Evolutionary conservation across 2,329 filamentous ascomycete species (phyloP).

Genomic region (Aureobasidium sp.): DNA sequence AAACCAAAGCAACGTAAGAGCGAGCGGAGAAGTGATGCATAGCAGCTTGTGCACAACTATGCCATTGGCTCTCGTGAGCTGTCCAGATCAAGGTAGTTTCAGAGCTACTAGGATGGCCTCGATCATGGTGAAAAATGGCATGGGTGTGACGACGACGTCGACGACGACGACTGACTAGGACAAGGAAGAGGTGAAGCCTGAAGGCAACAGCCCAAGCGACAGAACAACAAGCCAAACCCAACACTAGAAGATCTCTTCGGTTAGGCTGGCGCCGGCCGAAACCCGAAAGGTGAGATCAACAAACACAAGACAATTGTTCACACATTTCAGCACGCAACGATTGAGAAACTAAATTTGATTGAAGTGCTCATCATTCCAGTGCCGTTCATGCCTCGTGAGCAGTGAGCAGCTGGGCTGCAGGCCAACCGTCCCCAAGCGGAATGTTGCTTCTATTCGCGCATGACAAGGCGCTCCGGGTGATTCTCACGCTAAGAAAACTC

Average conservation of each 20-base stretch:
- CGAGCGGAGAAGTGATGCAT: constrained; percentile 12
- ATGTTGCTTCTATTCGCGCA: constrained; percentile 14
- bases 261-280: constrained; percentile 1
- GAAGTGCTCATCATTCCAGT: constrained; percentile 15
- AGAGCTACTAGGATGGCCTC: background rate
- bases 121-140: constrained; percentile 2
- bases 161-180: background rate
- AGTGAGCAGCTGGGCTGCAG: constrained; percentile 3
- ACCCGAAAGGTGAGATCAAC: constrained; percentile 10
- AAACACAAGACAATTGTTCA: constrained; percentile 15
- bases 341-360: constrained; percentile 13
- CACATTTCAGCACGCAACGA: background rate
- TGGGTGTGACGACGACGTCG: background rate
- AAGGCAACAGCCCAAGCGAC: constrained; percentile 4
- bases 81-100: background rate
- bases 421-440: constrained; percentile 14
- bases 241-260: constrained; percentile 7
- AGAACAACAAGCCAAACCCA: background rate
- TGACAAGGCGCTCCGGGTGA: constrained; percentile 14
- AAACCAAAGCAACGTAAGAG: constrained; percentile 15
- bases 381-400: constrained; percentile 14
- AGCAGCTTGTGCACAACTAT: constrained; percentile 8
- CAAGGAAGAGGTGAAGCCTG: background rate
- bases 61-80: constrained; percentile 1
- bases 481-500: constrained; percentile 13